Conservation (phyloP, 177 flowering plant species). For the Vitis hybrid region DNA sequence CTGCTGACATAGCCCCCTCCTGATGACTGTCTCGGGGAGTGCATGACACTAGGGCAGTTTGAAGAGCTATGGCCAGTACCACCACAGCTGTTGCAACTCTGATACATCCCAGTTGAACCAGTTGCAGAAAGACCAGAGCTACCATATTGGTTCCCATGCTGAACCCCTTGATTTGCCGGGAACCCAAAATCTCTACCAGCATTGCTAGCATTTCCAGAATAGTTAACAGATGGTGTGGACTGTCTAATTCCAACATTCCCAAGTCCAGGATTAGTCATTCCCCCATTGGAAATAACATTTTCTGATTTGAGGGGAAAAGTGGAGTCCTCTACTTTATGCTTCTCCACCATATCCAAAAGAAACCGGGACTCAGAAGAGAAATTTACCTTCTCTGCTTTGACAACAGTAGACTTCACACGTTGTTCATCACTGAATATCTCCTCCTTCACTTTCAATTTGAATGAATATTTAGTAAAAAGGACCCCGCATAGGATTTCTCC, state of each 20-base stretch:
- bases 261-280: constrained; percentile 21
- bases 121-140: constrained; percentile 21
- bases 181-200: constrained; percentile 33
- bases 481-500: constrained; percentile 51
- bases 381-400: constrained; percentile 73
- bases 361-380: constrained; percentile 54
- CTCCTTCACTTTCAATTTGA: constrained; percentile 94
- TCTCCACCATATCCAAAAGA: constrained; percentile 60
- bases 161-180: constrained; percentile 42
- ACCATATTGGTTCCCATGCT: constrained; percentile 47
- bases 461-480: constrained; percentile 53
- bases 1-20: constrained; percentile 35
- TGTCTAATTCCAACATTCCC: constrained; percentile 33
- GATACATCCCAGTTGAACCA: constrained; percentile 19
- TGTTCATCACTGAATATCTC: constrained; percentile 88
- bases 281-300: constrained; percentile 18
- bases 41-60: constrained; percentile 59
- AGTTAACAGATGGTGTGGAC: constrained; percentile 22
- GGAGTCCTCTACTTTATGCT: constrained; percentile 36
- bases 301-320: constrained; percentile 24
- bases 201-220: constrained; percentile 22
- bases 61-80: constrained; percentile 48
- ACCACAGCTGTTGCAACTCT: constrained; percentile 58
- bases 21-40: constrained; percentile 30
- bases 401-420: constrained; percentile 79